phyloP scores from a whole-genome alignment of 2,329 filamentous ascomycete species.

The Annulohypoxylon truncatum region DNA sequence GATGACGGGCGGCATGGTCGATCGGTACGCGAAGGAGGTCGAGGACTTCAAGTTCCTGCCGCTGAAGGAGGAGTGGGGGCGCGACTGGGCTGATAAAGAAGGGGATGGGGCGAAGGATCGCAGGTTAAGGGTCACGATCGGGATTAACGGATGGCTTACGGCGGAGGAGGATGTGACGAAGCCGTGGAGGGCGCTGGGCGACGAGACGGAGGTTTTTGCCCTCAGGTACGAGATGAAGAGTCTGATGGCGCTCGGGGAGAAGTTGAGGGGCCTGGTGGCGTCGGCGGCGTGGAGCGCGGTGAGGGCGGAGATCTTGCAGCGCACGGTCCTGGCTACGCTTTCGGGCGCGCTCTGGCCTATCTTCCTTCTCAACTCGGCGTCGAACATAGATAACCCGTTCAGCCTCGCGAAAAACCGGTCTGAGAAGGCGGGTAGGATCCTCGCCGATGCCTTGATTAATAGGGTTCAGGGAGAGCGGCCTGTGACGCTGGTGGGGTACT shows the following conservation, averaged over 20 bases:
- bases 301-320: conserved; percentile 79
- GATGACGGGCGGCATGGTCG: conserved; percentile 84
- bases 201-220: conserved; percentile 83
- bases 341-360: conserved; percentile 78
- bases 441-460: conserved; percentile 75
- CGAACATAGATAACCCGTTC: conserved; percentile 84
- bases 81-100: conserved; percentile 46
- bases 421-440: conserved; percentile 81
- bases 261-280: conserved; percentile 76
- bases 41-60: conserved; percentile 85
- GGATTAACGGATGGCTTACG: conserved; percentile 87
- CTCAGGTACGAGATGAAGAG: conserved; percentile 85
- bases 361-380: conserved; percentile 72
- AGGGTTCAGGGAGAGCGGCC: conserved; percentile 75
- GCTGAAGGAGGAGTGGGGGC: conserved; percentile 63
- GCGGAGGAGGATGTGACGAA: conserved; percentile 78
- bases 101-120: conserved; percentile 46
- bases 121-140: conserved; percentile 82
- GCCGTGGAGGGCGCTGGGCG: conserved; percentile 81
- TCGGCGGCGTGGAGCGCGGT: conserved; percentile 81
- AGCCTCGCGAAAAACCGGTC: conserved; percentile 79
- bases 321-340: conserved; percentile 75
- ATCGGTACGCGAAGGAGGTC: conserved; percentile 87
- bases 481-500: conserved; percentile 75
- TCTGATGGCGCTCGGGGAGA: conserved; percentile 79